Evolutionary conservation across 495 filamentous ascomycete genomes (phyloP).

Genomic region (Penicillium roqueforti): DNA sequence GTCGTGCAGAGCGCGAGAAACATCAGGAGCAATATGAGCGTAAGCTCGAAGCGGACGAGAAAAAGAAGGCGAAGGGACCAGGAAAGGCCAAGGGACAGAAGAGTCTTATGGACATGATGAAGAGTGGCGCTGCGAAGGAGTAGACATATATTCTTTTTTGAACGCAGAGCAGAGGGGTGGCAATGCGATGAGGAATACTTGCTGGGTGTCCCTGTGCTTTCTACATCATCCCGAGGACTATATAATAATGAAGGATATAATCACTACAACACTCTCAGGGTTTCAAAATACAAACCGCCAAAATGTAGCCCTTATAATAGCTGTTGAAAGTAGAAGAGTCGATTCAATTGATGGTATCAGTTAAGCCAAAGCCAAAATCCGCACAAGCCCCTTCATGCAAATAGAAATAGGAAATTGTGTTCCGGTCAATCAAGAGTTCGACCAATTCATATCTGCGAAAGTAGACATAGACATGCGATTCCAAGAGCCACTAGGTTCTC

Average conservation of each 20-base stretch:
- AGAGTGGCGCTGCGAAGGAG: constrained; percentile 12
- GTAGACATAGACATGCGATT: constrained; percentile 2
- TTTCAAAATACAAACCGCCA: not conserved
- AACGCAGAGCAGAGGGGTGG: not conserved
- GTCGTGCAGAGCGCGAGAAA: constrained; percentile 64
- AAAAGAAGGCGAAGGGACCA: constrained; percentile 43
- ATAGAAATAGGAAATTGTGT: constrained; percentile 10
- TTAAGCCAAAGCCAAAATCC: constrained; percentile 19
- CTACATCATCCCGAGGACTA: not conserved
- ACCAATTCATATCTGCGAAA: constrained; percentile 6
- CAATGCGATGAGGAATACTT: not conserved
- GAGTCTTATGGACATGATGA: constrained; percentile 43
- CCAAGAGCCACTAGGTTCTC: not conserved
- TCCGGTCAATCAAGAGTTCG: constrained; percentile 5
- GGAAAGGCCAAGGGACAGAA: constrained; percentile 37
- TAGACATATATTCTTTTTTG: not conserved
- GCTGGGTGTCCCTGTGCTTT: not conserved
- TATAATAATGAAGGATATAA: not conserved
- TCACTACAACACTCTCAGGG: not conserved
- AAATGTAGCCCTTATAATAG: not conserved
- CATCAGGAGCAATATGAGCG: constrained; percentile 71
- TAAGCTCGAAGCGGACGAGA: constrained; percentile 58
- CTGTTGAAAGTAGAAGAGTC: constrained; percentile 8
- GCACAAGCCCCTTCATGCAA: constrained; percentile 21
- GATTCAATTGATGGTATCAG: constrained; percentile 29